phyloP scores from a whole-genome alignment of 2,329 filamentous ascomycete genomes.

The Trematosphaeria pertusa region DNA sequence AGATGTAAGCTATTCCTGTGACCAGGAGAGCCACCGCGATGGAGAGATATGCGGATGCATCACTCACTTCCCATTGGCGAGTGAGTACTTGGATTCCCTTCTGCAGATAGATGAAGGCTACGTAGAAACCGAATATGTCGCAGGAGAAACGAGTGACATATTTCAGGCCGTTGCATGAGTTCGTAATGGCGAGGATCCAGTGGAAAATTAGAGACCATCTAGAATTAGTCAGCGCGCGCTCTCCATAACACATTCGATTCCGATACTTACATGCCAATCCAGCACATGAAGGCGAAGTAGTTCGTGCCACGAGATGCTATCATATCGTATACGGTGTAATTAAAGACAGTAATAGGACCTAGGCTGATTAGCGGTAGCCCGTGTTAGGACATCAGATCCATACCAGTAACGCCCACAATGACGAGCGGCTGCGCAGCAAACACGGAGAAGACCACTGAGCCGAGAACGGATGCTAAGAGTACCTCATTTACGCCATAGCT shows the following conservation, averaged over 20 bases:
- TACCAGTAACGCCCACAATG: slow-evolving; percentile 86
- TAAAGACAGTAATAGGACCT: slow-evolving; percentile 92
- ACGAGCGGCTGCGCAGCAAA: slow-evolving; percentile 84
- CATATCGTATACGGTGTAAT: slow-evolving; percentile 93
- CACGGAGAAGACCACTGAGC: slow-evolving; percentile 79
- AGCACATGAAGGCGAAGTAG: slow-evolving; percentile 89
- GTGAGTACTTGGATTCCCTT: slow-evolving; percentile 88
- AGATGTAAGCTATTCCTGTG: slow-evolving; percentile 76
- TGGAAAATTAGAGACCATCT: slow-evolving; percentile 87
- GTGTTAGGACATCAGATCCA: too few relatives aligned
- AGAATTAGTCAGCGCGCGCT: too few relatives aligned
- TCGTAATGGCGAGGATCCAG: slow-evolving; percentile 82
- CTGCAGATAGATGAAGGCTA: slow-evolving; percentile 89
- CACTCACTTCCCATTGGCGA: slow-evolving; percentile 69
- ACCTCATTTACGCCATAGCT: slow-evolving; percentile 93
- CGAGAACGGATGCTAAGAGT: slow-evolving; percentile 82
- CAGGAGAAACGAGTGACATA: slow-evolving; percentile 92
- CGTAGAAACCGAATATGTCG: slow-evolving; percentile 94
- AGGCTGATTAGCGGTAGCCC: too few relatives aligned
- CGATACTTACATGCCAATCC: slow-evolving; percentile 81
- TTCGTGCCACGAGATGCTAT: slow-evolving; percentile 78
- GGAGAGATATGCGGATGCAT: slow-evolving; percentile 75
- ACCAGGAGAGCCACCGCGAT: slow-evolving; percentile 79
- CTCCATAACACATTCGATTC: too few relatives aligned
- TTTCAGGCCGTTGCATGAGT: slow-evolving; percentile 85